Conservation (phyloP, 1,284 basidiomycete species). For the Athelia sp. region DNA sequence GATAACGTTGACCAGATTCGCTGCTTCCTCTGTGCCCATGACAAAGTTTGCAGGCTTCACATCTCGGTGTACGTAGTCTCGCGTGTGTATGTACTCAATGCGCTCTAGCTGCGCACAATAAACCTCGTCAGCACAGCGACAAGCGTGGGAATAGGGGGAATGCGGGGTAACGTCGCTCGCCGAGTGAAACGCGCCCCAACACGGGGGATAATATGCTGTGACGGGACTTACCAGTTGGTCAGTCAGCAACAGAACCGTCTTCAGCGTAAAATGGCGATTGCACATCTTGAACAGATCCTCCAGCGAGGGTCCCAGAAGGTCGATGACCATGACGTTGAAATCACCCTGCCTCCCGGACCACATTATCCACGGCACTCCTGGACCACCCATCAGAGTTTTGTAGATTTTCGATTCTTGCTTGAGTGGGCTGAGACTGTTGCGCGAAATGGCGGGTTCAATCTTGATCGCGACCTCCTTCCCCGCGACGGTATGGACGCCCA, state of each 20-base stretch:
- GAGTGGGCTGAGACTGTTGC: slow-evolving; percentile 49
- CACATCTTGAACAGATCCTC: slow-evolving; percentile 97
- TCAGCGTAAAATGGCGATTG: slow-evolving; percentile 87
- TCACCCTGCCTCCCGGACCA: slow-evolving; percentile 94
- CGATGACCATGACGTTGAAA: slow-evolving; percentile 97
- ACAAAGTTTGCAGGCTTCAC: slow-evolving; percentile 97
- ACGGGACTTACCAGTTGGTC: slow-evolving; percentile 77
- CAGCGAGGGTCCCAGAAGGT: slow-evolving; percentile 88
- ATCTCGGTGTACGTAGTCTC: slow-evolving; percentile 83
- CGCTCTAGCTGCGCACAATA: slow-evolving; percentile 53
- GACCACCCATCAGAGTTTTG: slow-evolving; percentile 90
- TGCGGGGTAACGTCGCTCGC: slow-evolving; percentile 3
- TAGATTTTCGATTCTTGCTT: slow-evolving; percentile 91
- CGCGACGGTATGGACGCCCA: slow-evolving; percentile 92
- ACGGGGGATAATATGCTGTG: slow-evolving; percentile 1
- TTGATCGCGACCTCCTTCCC: slow-evolving; percentile 98
- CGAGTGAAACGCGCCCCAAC: slow-evolving; percentile 6
- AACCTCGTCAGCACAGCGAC: not conserved
- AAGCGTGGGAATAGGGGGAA: slow-evolving; percentile 6
- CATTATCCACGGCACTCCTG: slow-evolving; percentile 92
- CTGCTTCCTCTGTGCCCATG: slow-evolving; percentile 56
- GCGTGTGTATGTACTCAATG: slow-evolving; percentile 71
- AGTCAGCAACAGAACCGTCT: slow-evolving; percentile 88
- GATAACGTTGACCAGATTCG: slow-evolving; percentile 80
- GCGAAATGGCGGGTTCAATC: slow-evolving; percentile 81